Evolutionary conservation across 257 asterid species (phyloP), one percentile per base, ranked within the genome.

Genomic region (Catharanthus roseus): DNA sequence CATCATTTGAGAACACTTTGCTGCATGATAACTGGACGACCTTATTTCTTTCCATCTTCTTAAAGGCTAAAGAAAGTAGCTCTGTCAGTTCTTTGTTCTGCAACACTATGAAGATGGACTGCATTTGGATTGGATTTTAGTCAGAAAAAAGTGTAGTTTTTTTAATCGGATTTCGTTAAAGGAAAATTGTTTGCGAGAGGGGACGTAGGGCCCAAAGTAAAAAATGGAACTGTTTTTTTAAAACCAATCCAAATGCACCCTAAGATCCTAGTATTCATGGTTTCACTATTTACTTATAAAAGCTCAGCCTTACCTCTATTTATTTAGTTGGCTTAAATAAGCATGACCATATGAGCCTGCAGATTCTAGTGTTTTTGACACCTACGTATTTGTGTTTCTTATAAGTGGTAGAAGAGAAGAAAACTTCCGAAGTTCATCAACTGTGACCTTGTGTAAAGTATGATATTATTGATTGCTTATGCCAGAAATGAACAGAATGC

Each of bases 1-100:
- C 42, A 31, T 70, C 71, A 57, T 23, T 26, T 39, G 38, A 51
- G 29, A 44, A 71, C 65, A 56, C 44, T 67, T 26, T 53, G 60
- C 60, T 70, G 36, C 67, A 19, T 68, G 67, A 44, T 68, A 16
- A 33, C 19, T 67, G 5, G 72, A 36, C 44, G 18, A 54, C 7
- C 34, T 60, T 72, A 50, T 63, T n/a, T 45, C 47, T 18, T 49
- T 53, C 18, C 26, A 10, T 47, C 57, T 31, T 29, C 45, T 31
- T 50, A 16, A 47, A 68, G 34, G 38, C 28, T 56, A 56, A 4
- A 19, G n/a, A 60, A 15, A 13, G 13, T 60, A 31, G 41, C 36
- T 60, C 31, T 6, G 2, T 61, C 26, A 33, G 10, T 19, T 57
- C 13, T 36, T 26, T 16, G 19, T 61, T 31, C 66, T 33, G 24